phyloP scores from a whole-genome alignment of 495 filamentous ascomycete species.

The Symbiotaphrina buchneri region DNA sequence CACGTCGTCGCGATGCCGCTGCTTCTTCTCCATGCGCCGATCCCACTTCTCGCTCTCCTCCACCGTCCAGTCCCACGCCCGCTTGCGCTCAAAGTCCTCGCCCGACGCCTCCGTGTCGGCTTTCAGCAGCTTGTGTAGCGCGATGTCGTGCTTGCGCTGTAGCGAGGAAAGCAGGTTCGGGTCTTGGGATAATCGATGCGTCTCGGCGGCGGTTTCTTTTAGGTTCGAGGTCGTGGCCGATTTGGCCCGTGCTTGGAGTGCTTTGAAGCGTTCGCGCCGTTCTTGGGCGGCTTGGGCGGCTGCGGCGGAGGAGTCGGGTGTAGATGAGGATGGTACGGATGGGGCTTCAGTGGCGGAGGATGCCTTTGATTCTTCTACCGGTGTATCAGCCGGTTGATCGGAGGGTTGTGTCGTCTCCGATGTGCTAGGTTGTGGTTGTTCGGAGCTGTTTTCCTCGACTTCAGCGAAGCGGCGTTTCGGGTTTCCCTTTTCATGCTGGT shows the following conservation, averaged over 20 bases:
- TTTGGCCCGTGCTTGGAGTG: slow-evolving; percentile 67
- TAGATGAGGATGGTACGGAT: neutral
- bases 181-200: slow-evolving; percentile 57
- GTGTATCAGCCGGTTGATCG: too few relatives aligned
- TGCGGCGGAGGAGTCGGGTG: neutral
- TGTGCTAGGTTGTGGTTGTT: too few relatives aligned
- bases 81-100: slow-evolving; percentile 90
- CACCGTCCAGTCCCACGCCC: slow-evolving; percentile 95
- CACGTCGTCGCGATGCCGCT: slow-evolving; percentile 56
- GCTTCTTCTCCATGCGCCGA: slow-evolving; percentile 67
- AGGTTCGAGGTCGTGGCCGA: too few relatives aligned
- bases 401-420: too few relatives aligned
- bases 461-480: too few relatives aligned
- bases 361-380: too few relatives aligned
- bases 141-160: slow-evolving; percentile 60
- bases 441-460: too few relatives aligned
- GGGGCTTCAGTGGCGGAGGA: too few relatives aligned
- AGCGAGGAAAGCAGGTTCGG: slow-evolving; percentile 47
- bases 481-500: too few relatives aligned
- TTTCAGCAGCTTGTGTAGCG: slow-evolving; percentile 82
- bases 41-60: slow-evolving; percentile 93
- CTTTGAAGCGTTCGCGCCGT: slow-evolving; percentile 52
- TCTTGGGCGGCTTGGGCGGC: slow-evolving; percentile 17
- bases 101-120: slow-evolving; percentile 67
- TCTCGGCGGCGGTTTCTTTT: slow-evolving; percentile 65